A percentile compares a stretch with the other conserved stretches of the same genome.
phyloP scores from a whole-genome alignment of 2,329 filamentous ascomycete genomes.

The Phialemonium atrogriseum region DNA sequence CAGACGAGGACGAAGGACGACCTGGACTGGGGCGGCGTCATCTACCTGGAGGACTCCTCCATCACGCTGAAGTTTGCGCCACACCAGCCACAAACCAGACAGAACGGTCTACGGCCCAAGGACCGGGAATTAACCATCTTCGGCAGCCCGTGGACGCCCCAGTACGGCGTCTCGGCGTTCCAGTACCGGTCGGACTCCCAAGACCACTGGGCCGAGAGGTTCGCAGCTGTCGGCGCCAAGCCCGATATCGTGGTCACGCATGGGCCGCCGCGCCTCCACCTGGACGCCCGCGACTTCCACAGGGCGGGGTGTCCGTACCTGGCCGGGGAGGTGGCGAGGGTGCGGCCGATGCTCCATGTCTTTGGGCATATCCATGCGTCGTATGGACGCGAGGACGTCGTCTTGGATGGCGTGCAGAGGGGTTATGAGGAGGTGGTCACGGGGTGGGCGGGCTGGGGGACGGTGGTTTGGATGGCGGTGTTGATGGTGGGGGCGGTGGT shows the following conservation, averaged over 20 bases:
- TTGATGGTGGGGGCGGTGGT: constrained; percentile 5
- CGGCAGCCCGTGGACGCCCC: constrained; percentile 16
- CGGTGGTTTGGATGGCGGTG: constrained; percentile 10
- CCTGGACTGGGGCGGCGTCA: too few relatives aligned
- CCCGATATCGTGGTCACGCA: constrained; percentile 17
- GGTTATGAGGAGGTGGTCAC: constrained; percentile 11
- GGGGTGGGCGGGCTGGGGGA: constrained; percentile 13
- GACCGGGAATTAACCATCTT: constrained; percentile 10
- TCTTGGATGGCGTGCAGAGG: constrained; percentile 10
- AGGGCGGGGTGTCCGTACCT: constrained; percentile 15
- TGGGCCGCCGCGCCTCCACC: constrained; percentile 16
- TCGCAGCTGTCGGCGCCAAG: constrained; percentile 1
- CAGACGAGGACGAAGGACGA: too few relatives aligned
- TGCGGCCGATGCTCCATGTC: constrained; percentile 12
- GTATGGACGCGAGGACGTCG: constrained; percentile 14
- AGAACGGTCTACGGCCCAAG: background rate
- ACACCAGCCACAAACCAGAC: constrained; percentile 1
- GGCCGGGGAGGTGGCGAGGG: constrained; percentile 8
- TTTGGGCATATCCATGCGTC: constrained; percentile 18
- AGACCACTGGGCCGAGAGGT: constrained; percentile 7
- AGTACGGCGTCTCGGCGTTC: constrained; percentile 16
- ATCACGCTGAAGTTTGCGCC: too few relatives aligned
- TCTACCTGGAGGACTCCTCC: too few relatives aligned
- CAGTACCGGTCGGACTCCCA: constrained; percentile 13
- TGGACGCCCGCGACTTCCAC: constrained; percentile 15